Evolutionary conservation across 257 asterid species (phyloP).

Genomic region (Gynochthodes officinalis): DNA sequence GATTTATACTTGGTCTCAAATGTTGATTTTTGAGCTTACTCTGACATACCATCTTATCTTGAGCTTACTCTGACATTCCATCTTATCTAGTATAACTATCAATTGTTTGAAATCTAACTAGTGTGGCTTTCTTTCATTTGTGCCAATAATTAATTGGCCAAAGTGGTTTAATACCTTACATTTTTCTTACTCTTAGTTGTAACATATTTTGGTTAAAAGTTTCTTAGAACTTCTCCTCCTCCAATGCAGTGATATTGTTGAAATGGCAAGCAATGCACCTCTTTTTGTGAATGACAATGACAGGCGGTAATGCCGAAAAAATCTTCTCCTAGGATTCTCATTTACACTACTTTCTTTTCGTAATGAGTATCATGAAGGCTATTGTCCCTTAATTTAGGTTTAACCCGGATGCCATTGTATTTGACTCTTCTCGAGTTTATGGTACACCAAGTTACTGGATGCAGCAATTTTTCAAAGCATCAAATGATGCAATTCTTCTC

Average conservation of each 20-base stretch:
- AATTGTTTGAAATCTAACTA: background rate
- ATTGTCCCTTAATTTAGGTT: constrained; percentile 40
- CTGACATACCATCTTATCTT: background rate
- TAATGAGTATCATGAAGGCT: constrained; percentile 2
- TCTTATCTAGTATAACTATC: background rate
- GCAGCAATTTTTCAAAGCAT: constrained; percentile 81
- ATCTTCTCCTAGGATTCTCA: constrained; percentile 3
- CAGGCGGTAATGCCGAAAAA: constrained; percentile 40
- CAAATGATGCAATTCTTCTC: constrained; percentile 81
- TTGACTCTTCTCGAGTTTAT: constrained; percentile 61
- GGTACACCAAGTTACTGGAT: constrained; percentile 98
- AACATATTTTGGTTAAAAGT: background rate
- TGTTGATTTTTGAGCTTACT: background rate
- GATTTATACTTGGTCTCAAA: background rate
- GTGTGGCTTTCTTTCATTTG: background rate
- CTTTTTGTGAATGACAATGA: constrained; percentile 71
- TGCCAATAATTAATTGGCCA: background rate
- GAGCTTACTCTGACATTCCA: background rate
- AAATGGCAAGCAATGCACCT: constrained; percentile 97
- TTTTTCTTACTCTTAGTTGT: background rate
- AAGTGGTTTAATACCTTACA: background rate
- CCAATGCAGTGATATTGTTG: constrained; percentile 62
- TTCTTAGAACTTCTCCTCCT: background rate
- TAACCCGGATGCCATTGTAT: constrained; percentile 89
- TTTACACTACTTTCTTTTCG: background rate